Percentiles rank a stretch among this genome's conserved stretches.
Evolutionary conservation across 805 yeast genomes (phyloP).

Genomic region (Pichia cephalocereana): DNA sequence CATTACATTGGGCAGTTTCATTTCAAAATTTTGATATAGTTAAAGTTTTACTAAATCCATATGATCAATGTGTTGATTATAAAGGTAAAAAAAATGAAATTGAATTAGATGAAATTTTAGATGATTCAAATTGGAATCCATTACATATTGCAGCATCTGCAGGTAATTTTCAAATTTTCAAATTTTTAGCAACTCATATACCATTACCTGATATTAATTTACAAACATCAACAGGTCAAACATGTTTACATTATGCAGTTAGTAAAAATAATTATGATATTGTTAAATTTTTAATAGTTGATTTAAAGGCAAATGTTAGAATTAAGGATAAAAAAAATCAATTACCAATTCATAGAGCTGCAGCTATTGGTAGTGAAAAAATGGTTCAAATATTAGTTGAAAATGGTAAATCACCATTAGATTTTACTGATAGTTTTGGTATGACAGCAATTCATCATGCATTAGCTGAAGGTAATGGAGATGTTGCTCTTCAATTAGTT

Average conservation of each 20-base stretch:
- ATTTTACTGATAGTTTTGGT: constrained; percentile 59
- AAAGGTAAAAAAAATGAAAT: constrained; percentile 15
- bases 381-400: constrained; percentile 46
- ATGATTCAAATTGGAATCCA: constrained; percentile 84
- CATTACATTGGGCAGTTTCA: constrained; percentile 86
- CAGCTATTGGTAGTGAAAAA: constrained; percentile 58
- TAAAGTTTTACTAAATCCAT: constrained; percentile 28
- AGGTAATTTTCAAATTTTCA: constrained; percentile 50
- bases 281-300: constrained; percentile 42
- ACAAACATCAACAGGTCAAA: constrained; percentile 56
- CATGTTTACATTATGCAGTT: constrained; percentile 68
- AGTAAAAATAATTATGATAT: constrained; percentile 54
- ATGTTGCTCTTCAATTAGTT: constrained; percentile 54
- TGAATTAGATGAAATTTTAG: constrained; percentile 61
- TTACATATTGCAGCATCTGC: constrained; percentile 73
- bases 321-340: constrained; percentile 58
- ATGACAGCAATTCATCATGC: constrained; percentile 92
- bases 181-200: constrained; percentile 37
- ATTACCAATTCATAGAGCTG: constrained; percentile 75
- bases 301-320: constrained; percentile 51
- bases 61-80: neutral
- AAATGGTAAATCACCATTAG: constrained; percentile 51
- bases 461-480: constrained; percentile 81
- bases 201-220: constrained; percentile 55
- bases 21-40: constrained; percentile 46